A percentile compares a stretch with the other conserved stretches of the same genome.
Evolutionary conservation across 257 asterid genomes (phyloP).

Genomic region (Scutellaria baicalensis): DNA sequence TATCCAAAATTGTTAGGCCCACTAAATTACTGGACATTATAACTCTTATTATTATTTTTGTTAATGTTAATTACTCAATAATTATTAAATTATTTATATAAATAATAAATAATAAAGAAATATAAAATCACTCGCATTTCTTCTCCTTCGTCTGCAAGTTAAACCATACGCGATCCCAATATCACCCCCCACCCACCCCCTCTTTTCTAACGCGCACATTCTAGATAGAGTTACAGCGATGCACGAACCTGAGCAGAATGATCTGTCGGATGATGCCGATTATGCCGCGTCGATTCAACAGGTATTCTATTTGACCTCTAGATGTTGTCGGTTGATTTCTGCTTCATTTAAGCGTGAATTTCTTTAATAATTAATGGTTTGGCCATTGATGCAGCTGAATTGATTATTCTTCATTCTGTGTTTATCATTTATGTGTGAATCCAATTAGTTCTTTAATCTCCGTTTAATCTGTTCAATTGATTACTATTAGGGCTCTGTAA

Average conservation of each 20-base stretch:
- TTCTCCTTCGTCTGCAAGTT: constrained; percentile 27
- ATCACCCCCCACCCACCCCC: neutral
- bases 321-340: neutral
- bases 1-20: too few relatives aligned
- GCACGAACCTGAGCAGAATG: constrained; percentile 69
- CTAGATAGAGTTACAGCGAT: constrained; percentile 27
- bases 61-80: too few relatives aligned
- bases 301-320: constrained; percentile 23
- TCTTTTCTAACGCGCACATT: neutral
- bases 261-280: constrained; percentile 89
- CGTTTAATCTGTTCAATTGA: neutral
- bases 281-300: constrained; percentile 88
- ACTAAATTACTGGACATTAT: too few relatives aligned
- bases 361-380: neutral
- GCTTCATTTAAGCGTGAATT: neutral
- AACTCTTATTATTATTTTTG: too few relatives aligned
- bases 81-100: neutral
- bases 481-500: constrained; percentile 58
- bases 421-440: neutral
- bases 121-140: neutral
- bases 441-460: neutral
- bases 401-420: neutral
- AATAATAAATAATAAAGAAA: neutral
- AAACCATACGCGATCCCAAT: constrained; percentile 17
- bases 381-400: neutral